Conservation (phyloP, 768 basidiomycete species). For the Paxillus rubicundulus region DNA sequence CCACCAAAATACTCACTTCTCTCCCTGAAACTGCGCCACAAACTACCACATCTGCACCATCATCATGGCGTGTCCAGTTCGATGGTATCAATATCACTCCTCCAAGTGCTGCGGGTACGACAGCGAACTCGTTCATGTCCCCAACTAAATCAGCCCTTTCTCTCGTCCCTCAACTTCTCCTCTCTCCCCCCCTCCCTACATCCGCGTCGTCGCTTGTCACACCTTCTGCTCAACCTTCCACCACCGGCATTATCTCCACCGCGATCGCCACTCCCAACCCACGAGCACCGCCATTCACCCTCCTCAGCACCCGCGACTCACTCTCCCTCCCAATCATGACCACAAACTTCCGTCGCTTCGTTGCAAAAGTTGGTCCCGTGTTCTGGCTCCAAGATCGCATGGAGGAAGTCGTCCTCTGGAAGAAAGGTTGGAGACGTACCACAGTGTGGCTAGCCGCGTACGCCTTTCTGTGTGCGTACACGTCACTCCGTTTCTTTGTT, state of each 20-base stretch:
- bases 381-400: constrained; percentile 90
- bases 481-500: not conserved
- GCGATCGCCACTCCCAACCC: constrained; percentile 25
- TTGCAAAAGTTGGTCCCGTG: constrained; percentile 69
- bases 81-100: constrained; percentile 4
- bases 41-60: constrained; percentile 15
- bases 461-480: constrained; percentile 70
- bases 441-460: constrained; percentile 73
- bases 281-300: constrained; percentile 4
- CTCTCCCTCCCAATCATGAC: constrained; percentile 77
- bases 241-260: constrained; percentile 10
- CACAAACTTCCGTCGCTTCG: constrained; percentile 65
- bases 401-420: constrained; percentile 86
- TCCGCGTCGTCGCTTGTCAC: not conserved
- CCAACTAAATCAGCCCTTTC: constrained; percentile 34
- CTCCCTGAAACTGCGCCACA: constrained; percentile 35
- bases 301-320: constrained; percentile 62
- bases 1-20: constrained; percentile 41
- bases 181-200: constrained; percentile 19
- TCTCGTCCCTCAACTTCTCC: constrained; percentile 41
- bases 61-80: not conserved
- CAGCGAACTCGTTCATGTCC: constrained; percentile 13
- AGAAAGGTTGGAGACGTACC: constrained; percentile 69
- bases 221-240: not conserved
- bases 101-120: constrained; percentile 22